phyloP scores from a whole-genome alignment of 345 rosid genomes.

The Bruguiera sexangula region DNA sequence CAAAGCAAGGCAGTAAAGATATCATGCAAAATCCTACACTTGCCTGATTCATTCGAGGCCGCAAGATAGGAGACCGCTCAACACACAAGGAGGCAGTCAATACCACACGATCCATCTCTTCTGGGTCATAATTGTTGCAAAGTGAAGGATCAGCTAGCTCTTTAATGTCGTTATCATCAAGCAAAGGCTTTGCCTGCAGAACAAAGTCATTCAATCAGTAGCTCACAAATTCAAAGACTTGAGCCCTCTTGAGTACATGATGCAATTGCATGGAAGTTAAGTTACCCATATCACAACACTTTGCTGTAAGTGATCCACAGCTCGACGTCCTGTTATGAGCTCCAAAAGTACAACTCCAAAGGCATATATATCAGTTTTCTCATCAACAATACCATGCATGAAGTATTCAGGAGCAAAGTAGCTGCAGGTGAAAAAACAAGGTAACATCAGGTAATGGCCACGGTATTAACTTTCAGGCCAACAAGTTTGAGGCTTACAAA shows the following conservation, averaged over 20 bases:
- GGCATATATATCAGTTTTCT: constrained; percentile 87
- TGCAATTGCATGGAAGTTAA: constrained; percentile 4
- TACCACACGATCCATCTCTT: constrained; percentile 61
- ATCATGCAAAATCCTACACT: constrained; percentile 2
- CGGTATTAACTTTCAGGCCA: not conserved
- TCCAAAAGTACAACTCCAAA: constrained; percentile 89
- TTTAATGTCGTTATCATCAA: constrained; percentile 42
- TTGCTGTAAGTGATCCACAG: constrained; percentile 59
- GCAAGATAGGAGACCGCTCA: constrained; percentile 73
- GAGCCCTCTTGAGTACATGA: not conserved
- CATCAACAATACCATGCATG: constrained; percentile 91
- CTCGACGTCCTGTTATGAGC: constrained; percentile 75
- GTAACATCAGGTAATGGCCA: not conserved
- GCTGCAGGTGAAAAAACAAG: constrained; percentile 34
- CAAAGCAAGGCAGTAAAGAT: not conserved
- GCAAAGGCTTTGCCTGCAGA: constrained; percentile 76
- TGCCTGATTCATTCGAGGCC: constrained; percentile 91
- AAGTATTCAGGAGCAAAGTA: constrained; percentile 94
- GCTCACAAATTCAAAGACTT: not conserved
- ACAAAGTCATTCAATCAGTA: constrained; percentile 4
- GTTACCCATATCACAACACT: constrained; percentile 82
- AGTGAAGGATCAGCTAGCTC: constrained; percentile 69
- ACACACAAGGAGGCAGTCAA: constrained; percentile 80
- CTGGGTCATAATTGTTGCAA: constrained; percentile 45
- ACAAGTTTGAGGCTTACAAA: constrained; percentile 27